phyloP scores from a whole-genome alignment of 139 green algal species.

The Chlorella sp. region DNA sequence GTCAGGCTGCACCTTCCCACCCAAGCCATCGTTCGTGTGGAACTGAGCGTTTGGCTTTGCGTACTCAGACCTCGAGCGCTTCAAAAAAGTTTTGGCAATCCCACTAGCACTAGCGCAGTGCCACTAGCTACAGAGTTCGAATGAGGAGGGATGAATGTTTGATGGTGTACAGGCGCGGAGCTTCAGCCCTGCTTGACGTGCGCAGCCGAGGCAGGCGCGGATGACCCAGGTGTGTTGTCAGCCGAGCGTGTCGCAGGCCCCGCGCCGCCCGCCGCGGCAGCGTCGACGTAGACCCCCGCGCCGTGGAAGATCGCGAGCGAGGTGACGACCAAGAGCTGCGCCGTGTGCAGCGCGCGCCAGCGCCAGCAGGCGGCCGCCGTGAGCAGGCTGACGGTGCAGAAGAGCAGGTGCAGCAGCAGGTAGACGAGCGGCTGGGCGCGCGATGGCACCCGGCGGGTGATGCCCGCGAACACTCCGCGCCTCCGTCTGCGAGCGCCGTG shows the following conservation, averaged over 20 bases:
- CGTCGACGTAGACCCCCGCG: conserved; percentile 54
- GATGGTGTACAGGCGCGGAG: no score
- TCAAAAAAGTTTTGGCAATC: no score
- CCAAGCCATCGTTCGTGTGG: conserved; percentile 51
- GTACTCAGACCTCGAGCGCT: no score
- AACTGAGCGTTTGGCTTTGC: no score
- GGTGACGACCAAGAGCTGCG: conserved; percentile 33
- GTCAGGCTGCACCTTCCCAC: conserved; percentile 78
- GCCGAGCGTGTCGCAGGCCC: no score
- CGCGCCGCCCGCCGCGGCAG: no score
- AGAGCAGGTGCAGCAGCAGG: conserved; percentile 30
- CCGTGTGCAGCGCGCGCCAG: conserved; percentile 45
- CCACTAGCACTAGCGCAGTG: no score
- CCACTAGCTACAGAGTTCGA: no score
- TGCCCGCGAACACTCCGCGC: conserved; percentile 25
- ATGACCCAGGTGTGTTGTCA: no score
- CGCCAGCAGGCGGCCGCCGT: conserved; percentile 19
- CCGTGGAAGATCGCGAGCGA: conserved; percentile 50
- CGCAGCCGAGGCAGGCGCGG: no score
- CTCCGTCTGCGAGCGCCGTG: conserved; percentile 11
- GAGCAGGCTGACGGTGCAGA: conserved; percentile 28
- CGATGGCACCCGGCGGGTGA: conserved; percentile 19
- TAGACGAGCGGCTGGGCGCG: conserved; percentile 20
- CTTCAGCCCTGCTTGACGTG: no score
- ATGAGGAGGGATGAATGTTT: no score